Base-by-base conservation (phyloP, 1,139 yeast genomes). In the Arxiozyma slooffiae region DNA sequence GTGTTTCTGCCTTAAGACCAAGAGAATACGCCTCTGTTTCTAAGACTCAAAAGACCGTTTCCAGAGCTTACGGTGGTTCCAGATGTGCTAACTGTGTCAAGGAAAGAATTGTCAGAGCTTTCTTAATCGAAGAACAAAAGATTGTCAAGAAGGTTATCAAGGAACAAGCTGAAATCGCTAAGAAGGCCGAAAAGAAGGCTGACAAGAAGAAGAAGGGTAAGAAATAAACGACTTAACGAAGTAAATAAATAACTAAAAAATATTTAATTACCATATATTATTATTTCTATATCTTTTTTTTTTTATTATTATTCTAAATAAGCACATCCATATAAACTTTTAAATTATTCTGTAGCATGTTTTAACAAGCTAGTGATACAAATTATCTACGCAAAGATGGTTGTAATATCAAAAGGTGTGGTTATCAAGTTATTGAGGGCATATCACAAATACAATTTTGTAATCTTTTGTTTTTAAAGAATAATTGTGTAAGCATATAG, bases 31-130 rank as follows among this genome's bases (percentile, higher is more conserved):
- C 97, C 67, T 78, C 80, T 69, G 81, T 90, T 69, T 88, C 97
- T 66, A 89, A 85, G 81, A 87, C 96, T 71, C 87, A 85, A 82
- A 90, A 92, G 84, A 85, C 96, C 66, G 98, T 92, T 67, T 90
- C 90, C 74, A 92, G 98, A 83, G 90, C 96, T 70, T 92, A 92
- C 90, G 98, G 98, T 80, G 98, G 98, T 75, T 83, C 95, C 70
- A 82, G 94, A 81, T 89, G 96, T 79, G 95, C 95, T 71, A 85
- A 83, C 87, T 87, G 96, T 80, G 97, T 90, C 72, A 89, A 88
- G 83, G 95, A 89, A 78, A 87, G 96, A 84, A 84, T 92, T 69
- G 89, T 90, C 75, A 90, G 97, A 81, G 97, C 97, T 73, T 92
- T 92, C 88, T 85, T 92, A 75, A 87, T 92, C 67, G 97, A 92